Evolutionary conservation across 1,284 basidiomycete species (phyloP).

Genomic region (Irpex rosettiformis): DNA sequence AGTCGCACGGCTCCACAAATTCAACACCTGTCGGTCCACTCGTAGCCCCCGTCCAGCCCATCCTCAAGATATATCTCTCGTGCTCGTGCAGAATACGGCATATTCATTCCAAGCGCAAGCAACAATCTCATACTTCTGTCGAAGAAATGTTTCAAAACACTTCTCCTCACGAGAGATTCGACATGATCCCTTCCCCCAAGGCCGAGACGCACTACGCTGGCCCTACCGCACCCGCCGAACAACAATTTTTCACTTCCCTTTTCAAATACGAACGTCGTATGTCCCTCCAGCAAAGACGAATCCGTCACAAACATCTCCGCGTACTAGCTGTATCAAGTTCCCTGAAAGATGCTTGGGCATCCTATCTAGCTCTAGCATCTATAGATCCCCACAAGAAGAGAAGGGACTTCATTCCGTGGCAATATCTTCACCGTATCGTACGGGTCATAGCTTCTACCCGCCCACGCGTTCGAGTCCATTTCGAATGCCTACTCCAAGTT

Average conservation of each 20-base stretch:
- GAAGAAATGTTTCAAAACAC: background rate
- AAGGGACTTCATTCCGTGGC: constrained; percentile 22
- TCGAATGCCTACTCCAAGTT: constrained; percentile 61
- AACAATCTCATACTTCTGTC: background rate
- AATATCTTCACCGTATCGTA: constrained; percentile 56
- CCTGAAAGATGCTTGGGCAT: constrained; percentile 53
- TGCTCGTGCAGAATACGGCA: background rate
- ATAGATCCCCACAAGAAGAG: constrained; percentile 25
- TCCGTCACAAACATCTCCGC: constrained; percentile 24
- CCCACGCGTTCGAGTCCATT: constrained; percentile 55
- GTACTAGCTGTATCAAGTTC: constrained; percentile 38
- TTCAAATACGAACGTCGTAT: background rate
- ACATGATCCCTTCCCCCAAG: background rate
- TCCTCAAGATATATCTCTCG: background rate
- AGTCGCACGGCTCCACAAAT: background rate
- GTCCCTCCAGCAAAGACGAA: constrained; percentile 1
- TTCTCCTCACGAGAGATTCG: background rate
- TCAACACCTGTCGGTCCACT: background rate
- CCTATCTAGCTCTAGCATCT: constrained; percentile 45
- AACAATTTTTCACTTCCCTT: background rate
- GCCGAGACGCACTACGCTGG: background rate
- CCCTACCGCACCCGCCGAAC: background rate
- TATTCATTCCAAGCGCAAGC: background rate
- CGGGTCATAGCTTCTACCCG: constrained; percentile 48
- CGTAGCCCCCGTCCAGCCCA: background rate